These are phyloP conservation scores for Psilocybe azurescens DNA, from an alignment of 768 basidiomycete genomes.

Conservation along the genomic window DNA sequence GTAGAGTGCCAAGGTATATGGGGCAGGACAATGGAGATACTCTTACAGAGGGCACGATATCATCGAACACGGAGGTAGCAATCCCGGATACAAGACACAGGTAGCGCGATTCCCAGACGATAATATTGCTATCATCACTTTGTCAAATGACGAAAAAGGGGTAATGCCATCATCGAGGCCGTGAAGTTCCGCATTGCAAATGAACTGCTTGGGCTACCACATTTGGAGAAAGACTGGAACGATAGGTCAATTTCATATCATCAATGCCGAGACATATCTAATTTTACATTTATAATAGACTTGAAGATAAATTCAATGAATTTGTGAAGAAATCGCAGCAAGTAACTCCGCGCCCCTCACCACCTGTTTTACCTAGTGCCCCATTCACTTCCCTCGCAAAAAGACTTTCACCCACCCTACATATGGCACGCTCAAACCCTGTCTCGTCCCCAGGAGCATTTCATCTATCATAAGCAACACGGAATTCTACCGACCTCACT, in stretches of 20 bases:
- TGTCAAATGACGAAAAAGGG: slow-evolving; percentile 47
- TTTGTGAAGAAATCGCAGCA: slow-evolving; percentile 26
- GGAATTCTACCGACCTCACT: neutral
- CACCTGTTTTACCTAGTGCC: slow-evolving; percentile 25
- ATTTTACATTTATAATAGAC: slow-evolving; percentile 23
- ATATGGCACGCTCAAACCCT: slow-evolving; percentile 40
- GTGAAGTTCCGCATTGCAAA: slow-evolving; percentile 46
- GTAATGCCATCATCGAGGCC: slow-evolving; percentile 33
- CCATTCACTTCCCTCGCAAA: slow-evolving; percentile 29
- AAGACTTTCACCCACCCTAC: slow-evolving; percentile 37
- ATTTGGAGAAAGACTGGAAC: slow-evolving; percentile 41
- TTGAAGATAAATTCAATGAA: slow-evolving; percentile 28
- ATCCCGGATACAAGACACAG: slow-evolving; percentile 40
- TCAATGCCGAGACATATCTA: neutral
- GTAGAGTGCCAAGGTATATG: slow-evolving; percentile 46
- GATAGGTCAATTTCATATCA: slow-evolving; percentile 28
- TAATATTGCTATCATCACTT: slow-evolving; percentile 41
- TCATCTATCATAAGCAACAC: neutral
- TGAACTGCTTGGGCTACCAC: slow-evolving; percentile 34
- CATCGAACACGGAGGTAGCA: slow-evolving; percentile 48
- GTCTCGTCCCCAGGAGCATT: slow-evolving; percentile 30
- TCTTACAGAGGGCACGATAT: slow-evolving; percentile 46
- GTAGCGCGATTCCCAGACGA: slow-evolving; percentile 41
- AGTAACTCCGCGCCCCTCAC: slow-evolving; percentile 29
- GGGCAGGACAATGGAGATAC: slow-evolving; percentile 42